Conservation (phyloP, 257 asterid species). For the Nicotiana sylvestris region DNA sequence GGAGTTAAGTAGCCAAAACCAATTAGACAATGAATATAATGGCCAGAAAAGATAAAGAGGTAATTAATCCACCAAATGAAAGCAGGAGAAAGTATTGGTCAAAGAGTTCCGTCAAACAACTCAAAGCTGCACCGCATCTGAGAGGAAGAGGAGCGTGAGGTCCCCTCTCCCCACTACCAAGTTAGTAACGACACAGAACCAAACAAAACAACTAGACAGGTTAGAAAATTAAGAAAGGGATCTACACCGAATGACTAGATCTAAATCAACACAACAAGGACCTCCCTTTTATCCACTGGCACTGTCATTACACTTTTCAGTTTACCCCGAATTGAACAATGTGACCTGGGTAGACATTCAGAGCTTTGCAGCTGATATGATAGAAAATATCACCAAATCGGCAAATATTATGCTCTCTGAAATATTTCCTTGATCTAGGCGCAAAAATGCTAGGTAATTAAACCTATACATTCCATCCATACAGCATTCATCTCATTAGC, state of each 20-base stretch:
- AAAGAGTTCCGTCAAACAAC: neutral
- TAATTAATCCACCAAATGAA: neutral
- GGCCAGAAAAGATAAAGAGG: neutral
- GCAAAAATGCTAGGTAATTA: neutral
- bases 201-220: neutral
- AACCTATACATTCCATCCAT: neutral
- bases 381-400: neutral
- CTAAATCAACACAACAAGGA: neutral
- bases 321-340: neutral
- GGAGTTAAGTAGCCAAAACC: neutral
- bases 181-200: neutral
- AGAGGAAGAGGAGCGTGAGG: neutral
- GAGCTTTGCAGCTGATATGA: neutral
- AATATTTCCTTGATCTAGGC: neutral
- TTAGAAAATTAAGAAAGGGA: neutral
- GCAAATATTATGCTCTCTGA: neutral
- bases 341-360: neutral
- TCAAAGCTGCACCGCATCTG: neutral
- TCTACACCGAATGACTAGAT: neutral
- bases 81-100: neutral
- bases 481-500: neutral
- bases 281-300: neutral
- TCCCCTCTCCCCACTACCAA: neutral
- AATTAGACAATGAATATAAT: neutral
- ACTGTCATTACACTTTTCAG: neutral